Conservation (phyloP, 805 yeast genomes). For the Spathaspora girioi region DNA sequence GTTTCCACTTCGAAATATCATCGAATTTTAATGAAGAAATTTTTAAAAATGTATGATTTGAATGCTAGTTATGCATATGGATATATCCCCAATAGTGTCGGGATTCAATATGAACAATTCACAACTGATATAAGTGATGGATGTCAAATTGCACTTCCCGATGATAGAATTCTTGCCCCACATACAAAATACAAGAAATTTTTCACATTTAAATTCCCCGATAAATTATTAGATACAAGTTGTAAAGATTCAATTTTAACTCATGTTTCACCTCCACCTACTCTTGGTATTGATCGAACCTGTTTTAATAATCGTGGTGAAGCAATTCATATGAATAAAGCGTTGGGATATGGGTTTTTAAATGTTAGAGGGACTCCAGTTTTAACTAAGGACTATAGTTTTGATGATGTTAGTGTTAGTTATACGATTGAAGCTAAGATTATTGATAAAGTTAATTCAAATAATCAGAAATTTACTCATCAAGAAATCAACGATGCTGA, state of each 20-base stretch:
- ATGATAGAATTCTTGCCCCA: slow-evolving; percentile 47
- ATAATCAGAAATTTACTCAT: slow-evolving; percentile 26
- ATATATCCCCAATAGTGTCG: slow-evolving; percentile 50
- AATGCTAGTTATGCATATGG: slow-evolving; percentile 52
- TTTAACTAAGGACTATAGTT: slow-evolving; percentile 43
- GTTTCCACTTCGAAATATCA: slow-evolving; percentile 17
- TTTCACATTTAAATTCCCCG: slow-evolving; percentile 57
- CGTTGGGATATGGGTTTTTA: slow-evolving; percentile 54
- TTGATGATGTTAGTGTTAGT: slow-evolving; percentile 43
- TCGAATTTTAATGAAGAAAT: slow-evolving; percentile 42
- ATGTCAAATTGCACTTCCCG: slow-evolving; percentile 46
- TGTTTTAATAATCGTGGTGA: slow-evolving; percentile 33
- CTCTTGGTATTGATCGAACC: slow-evolving; percentile 37
- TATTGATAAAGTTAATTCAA: slow-evolving; percentile 41
- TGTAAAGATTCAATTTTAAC: slow-evolving; percentile 44
- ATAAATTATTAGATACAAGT: slow-evolving; percentile 47
- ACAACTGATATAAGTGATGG: slow-evolving; percentile 45
- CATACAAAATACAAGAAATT: slow-evolving; percentile 51
- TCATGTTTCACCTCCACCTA: slow-evolving; percentile 42
- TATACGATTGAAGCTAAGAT: slow-evolving; percentile 54
- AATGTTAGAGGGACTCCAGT: slow-evolving; percentile 52
- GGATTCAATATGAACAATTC: slow-evolving; percentile 41
- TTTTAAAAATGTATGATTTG: slow-evolving; percentile 57
- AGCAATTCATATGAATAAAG: slow-evolving; percentile 30
- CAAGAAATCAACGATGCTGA: slow-evolving; percentile 35